phyloP scores from a whole-genome alignment of 305 asterid genomes.

The Stenogyne calaminthoides region DNA sequence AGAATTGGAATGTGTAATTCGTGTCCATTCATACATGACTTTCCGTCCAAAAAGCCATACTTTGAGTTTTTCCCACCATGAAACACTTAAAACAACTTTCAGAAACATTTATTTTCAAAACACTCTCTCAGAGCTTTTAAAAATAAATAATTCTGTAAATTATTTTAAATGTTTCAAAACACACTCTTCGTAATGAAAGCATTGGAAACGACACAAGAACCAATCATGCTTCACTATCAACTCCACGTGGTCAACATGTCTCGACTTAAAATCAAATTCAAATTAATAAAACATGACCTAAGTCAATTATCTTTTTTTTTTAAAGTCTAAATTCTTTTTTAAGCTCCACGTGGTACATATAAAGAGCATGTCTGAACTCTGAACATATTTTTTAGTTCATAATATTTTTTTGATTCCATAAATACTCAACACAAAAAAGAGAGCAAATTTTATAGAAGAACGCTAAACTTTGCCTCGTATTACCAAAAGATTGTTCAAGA shows the following conservation, averaged over 20 bases:
- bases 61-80: no score
- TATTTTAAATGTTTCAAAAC: no score
- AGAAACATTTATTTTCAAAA: no score
- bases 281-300: neutral
- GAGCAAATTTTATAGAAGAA: no score
- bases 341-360: neutral
- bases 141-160: no score
- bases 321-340: neutral
- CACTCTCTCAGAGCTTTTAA: no score
- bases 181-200: neutral
- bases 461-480: neutral
- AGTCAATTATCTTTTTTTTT: no score
- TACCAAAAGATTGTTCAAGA: neutral
- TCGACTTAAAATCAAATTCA: neutral
- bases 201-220: neutral
- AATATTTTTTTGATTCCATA: no score
- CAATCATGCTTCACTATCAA: neutral
- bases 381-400: neutral
- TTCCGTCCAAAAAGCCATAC: neutral
- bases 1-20: no score
- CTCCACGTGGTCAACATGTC: neutral
- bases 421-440: no score
- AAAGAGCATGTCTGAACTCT: no score
- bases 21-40: neutral
- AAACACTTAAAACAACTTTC: no score